phyloP scores from a whole-genome alignment of 805 yeast genomes.

The Torulaspora delbrueckii region DNA sequence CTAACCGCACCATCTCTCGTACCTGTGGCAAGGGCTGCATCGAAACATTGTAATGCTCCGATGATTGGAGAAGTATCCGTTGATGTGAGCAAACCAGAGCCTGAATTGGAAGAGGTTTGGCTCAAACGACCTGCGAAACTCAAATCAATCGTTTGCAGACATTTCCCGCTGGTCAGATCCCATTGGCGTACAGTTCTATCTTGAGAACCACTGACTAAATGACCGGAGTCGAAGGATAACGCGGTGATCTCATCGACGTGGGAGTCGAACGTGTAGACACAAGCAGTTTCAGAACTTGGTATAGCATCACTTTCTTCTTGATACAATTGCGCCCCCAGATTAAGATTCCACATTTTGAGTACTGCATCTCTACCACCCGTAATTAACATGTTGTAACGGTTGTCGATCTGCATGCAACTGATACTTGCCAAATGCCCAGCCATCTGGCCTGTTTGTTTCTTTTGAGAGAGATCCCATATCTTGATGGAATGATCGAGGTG shows the following conservation, averaged over 20 bases:
- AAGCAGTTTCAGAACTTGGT: constrained; percentile 28
- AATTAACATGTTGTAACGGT: constrained; percentile 38
- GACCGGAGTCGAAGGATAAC: constrained; percentile 47
- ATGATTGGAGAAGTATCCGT: constrained; percentile 40
- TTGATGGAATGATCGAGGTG: constrained; percentile 71
- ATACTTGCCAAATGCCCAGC: constrained; percentile 61
- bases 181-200: constrained; percentile 72
- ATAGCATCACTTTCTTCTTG: constrained; percentile 22
- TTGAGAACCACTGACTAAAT: constrained; percentile 63
- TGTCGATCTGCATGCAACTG: constrained; percentile 54
- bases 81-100: constrained; percentile 12
- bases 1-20: constrained; percentile 71
- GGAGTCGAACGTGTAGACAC: constrained; percentile 51
- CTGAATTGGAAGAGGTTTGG: constrained; percentile 8
- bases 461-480: constrained; percentile 74
- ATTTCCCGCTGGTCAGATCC: constrained; percentile 63
- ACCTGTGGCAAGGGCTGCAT: constrained; percentile 75
- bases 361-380: constrained; percentile 63
- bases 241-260: constrained; percentile 68
- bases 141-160: constrained; percentile 69
- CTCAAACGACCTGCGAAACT: constrained; percentile 23
- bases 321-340: constrained; percentile 28
- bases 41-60: constrained; percentile 65
- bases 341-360: constrained; percentile 55
- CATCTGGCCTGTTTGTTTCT: constrained; percentile 46